phyloP scores from a whole-genome alignment of 352 stramenopile genomes.

The Globisporangium uncinulatum region DNA sequence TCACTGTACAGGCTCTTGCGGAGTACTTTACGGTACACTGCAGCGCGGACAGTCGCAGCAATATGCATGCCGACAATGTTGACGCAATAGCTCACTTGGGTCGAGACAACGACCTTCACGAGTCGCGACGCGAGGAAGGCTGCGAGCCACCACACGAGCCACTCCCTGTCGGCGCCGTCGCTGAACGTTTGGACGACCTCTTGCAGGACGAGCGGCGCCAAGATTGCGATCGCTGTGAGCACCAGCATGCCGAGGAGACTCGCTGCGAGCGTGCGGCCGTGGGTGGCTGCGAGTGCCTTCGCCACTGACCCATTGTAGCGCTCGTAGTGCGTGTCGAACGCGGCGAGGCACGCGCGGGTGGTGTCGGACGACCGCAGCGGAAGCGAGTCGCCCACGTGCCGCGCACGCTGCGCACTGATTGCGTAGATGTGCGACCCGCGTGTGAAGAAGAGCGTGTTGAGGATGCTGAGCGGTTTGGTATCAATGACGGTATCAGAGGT shows the following conservation, averaged over 20 bases:
- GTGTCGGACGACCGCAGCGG: not conserved
- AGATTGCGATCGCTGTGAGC: not conserved
- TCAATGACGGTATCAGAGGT: too few species aligned
- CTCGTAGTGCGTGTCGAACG: not conserved
- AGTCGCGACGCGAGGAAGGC: slow-evolving; percentile 2
- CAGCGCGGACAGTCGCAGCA: too few species aligned
- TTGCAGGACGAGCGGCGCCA: slow-evolving; percentile 14
- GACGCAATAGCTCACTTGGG: too few species aligned
- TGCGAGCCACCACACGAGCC: not conserved
- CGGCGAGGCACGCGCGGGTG: not conserved
- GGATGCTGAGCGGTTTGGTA: too few species aligned
- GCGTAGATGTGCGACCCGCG: slow-evolving; percentile 1
- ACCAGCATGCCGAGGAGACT: not conserved
- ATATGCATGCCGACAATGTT: too few species aligned
- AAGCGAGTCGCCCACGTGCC: not conserved
- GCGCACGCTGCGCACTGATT: slow-evolving; percentile 3
- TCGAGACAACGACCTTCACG: too few species aligned
- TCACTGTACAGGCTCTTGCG: too few species aligned
- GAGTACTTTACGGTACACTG: too few species aligned
- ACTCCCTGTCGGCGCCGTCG: not conserved
- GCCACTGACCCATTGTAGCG: not conserved
- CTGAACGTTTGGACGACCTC: slow-evolving; percentile 10
- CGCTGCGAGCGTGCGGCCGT: not conserved
- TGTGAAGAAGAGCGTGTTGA: slow-evolving; percentile 6
- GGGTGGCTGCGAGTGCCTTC: not conserved